Base-by-base conservation (phyloP, 2,329 filamentous ascomycete genomes). In the Teratosphaeria destructans region DNA sequence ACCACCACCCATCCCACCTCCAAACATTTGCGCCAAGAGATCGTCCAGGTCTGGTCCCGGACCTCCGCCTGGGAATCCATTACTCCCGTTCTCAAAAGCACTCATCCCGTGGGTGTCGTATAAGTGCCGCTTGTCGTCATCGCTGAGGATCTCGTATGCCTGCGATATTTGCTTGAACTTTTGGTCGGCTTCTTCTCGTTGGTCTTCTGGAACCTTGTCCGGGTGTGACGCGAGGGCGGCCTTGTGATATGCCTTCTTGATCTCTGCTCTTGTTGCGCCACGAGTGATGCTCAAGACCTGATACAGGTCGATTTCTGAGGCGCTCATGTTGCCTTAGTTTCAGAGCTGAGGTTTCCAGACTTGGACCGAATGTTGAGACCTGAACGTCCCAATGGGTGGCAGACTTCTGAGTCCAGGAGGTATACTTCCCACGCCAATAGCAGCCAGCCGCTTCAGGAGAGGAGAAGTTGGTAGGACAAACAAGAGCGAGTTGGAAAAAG, bases 71-170 rank as follows among this genome's bases (percentile, higher is more conserved):
- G 79, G 79, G 49, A 79, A 80, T 57, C 87, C 86, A 60, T 84
- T 82, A 53, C 43, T 57, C 58, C 84, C 85, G 56, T 88, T 84
- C 72, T 96, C 91, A 72, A 99, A 97, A 61, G 93, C 94, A 52
- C 89, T 84, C 92, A 97, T 96, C 77, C 94, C 94, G 72, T 96
- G 90, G 63, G 85, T 86, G 72, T 99, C 94, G 79, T 99, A 99
- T 63, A 95, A 77, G 59, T 89, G 82, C 70, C 94, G 88, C 75
- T 95, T 96, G 63, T 97, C 85, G 64, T 97, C 93, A 80, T 99
- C 93, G 77, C 85, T 88, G 59, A 99, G 90, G 72, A 99, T 97
- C 73, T 99, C 94, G 80, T 99, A 99, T 67, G 94, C 94, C 77
- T 95, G 88, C 61, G 89, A 92, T 60, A 95, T 87, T 59, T 86